Base-by-base conservation (phyloP, 441 rosid species). In the Melastoma candidum region DNA sequence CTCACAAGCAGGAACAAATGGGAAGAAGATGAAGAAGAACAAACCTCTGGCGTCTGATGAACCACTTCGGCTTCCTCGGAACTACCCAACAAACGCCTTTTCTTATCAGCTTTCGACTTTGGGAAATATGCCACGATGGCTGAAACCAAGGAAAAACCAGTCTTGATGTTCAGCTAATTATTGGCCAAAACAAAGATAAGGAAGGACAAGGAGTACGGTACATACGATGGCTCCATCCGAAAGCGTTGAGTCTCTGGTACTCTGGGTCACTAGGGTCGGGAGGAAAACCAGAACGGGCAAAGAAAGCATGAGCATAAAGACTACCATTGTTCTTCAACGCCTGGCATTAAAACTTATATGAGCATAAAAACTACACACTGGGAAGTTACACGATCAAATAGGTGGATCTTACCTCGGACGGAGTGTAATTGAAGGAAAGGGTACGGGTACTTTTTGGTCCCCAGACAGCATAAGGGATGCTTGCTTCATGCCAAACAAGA, bases 381-480 rank as follows among this genome's bases (percentile, higher is more conserved):
- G 22, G 22, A 17, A 17, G 22, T 17, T 17, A 17, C 17, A 39
- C 12, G 56, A 12, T 10, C 22, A 13, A 2, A 26, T 26, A 22
- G 3, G 32, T 0, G 14, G 17, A 11, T 51, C 8, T 45, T 69
- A 92, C 98, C 93, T 94, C 85, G 2, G 97, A 77, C 48, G 90
- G 95, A 61, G 70, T 11, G 67, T 85, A 87, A 49, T 73, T 85
- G 52, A 66, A 11, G 44, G 94, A 87, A 56, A 80, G 78, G 46
- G 87, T 60, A 53, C 95, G 79, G 45, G 75, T 74, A 46, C 93
- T 87, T 69, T 80, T 83, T 6, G 86, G 79, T n/a, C 76, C 83
- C 97, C 95, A 89, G 59, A 80, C 77, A 25, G 87, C 97, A 66
- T 85, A 94, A 61, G 97, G 99, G n/a, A 90, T 82, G 52, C 70